A percentile compares a stretch with the other conserved stretches of the same genome.
phyloP scores from a whole-genome alignment of 2,329 filamentous ascomycete species.

The Colletotrichum liaoningense region DNA sequence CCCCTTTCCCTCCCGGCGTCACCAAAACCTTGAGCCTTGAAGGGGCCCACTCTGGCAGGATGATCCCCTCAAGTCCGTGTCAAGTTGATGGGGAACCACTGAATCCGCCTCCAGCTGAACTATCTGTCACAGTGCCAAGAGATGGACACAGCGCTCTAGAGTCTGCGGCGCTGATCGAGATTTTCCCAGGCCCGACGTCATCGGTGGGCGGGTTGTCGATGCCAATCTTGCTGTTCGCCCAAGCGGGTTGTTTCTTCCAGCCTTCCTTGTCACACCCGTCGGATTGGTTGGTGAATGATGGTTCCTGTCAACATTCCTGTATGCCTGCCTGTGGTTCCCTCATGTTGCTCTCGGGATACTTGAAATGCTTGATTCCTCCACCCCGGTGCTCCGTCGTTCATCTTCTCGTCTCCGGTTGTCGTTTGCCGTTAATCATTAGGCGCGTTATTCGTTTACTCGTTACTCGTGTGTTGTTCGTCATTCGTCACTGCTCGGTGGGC shows the following conservation, averaged over 20 bases:
- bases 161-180: conserved; percentile 11
- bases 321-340: neutral
- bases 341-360: neutral
- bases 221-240: neutral
- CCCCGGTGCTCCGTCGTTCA: neutral
- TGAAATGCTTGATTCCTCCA: conserved; percentile 3
- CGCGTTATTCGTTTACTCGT: neutral
- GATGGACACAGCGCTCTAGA: neutral
- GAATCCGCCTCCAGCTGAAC: conserved; percentile 8
- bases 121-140: neutral
- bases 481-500: neutral
- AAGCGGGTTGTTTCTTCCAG: neutral
- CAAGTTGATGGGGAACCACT: conserved; percentile 32
- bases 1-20: neutral
- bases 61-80: conserved; percentile 24
- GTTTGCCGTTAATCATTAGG: neutral
- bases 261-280: too few species aligned
- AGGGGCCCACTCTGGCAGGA: neutral
- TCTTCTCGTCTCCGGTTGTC: neutral
- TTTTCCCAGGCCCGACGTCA: conserved; percentile 25
- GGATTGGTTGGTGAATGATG: neutral
- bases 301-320: neutral
- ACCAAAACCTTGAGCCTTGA: neutral
- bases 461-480: neutral
- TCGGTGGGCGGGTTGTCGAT: conserved; percentile 15